Percentiles rank a stretch among this genome's conserved stretches.
Evolutionary conservation across 208 protist species (phyloP).

Genomic region (Trypanosomatidae sp.): DNA sequence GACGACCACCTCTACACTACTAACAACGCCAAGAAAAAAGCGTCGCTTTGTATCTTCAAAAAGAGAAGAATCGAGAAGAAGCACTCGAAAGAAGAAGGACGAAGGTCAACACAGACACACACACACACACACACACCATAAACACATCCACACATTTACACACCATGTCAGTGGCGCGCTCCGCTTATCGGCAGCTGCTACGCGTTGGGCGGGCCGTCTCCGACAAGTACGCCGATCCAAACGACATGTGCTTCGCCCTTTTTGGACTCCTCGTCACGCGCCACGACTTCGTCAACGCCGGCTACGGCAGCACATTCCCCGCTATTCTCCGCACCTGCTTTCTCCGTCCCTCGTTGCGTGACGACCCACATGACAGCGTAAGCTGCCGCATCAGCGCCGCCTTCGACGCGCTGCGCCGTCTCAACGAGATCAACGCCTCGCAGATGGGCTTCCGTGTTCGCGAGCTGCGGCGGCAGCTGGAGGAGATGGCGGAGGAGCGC

Average conservation of each 20-base stretch:
- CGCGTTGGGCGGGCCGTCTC: slow-evolving; percentile 38
- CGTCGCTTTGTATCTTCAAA: no score
- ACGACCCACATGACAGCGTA: slow-evolving; percentile 39
- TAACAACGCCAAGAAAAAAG: no score
- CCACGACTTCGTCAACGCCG: slow-evolving; percentile 65
- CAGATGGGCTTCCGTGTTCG: slow-evolving; percentile 25
- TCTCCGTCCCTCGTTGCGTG: slow-evolving; percentile 44
- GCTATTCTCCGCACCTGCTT: slow-evolving; percentile 62
- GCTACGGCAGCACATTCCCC: slow-evolving; percentile 51
- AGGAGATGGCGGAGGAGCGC: no score
- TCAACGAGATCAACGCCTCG: slow-evolving; percentile 45
- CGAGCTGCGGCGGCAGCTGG: slow-evolving; percentile 28
- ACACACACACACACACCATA: background rate
- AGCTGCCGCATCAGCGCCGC: slow-evolving; percentile 43
- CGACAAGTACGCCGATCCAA: slow-evolving; percentile 41
- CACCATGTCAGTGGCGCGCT: no score
- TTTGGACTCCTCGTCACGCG: slow-evolving; percentile 63
- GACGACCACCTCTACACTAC: no score
- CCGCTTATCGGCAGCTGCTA: slow-evolving; percentile 74
- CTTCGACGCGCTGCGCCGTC: slow-evolving; percentile 60
- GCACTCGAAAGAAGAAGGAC: no score
- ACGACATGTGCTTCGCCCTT: slow-evolving; percentile 68
- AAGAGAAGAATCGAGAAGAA: no score
- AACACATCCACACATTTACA: no score
- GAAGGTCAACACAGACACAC: background rate